phyloP scores from a whole-genome alignment of 1,284 basidiomycete species.

The Moesziomyces globuligerus region DNA sequence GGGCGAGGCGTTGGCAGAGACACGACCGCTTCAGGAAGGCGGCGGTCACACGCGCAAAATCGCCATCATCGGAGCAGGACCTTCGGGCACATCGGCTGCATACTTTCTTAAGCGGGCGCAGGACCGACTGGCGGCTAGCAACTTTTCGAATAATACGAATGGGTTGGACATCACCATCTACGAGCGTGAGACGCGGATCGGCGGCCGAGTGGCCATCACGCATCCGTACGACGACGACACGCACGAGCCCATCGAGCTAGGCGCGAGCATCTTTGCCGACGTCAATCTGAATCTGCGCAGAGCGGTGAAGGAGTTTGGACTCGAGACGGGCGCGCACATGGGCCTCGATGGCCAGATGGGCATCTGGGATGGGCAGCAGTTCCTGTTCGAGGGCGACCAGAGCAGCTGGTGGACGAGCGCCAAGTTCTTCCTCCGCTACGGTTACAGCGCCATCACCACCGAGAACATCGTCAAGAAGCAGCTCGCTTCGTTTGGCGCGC shows the following conservation, averaged over 20 bases:
- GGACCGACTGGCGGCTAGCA: slow-evolving; percentile 17
- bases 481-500: slow-evolving; percentile 69
- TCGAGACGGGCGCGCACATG: slow-evolving; percentile 25
- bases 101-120: slow-evolving; percentile 79
- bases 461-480: slow-evolving; percentile 72
- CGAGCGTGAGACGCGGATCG: slow-evolving; percentile 79
- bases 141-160: slow-evolving; percentile 1
- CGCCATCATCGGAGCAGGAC: slow-evolving; percentile 90
- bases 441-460: slow-evolving; percentile 74
- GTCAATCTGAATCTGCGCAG: slow-evolving; percentile 76
- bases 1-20: not conserved
- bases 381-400: slow-evolving; percentile 58
- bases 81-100: slow-evolving; percentile 83
- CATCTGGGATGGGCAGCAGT: slow-evolving; percentile 81
- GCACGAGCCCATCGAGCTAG: slow-evolving; percentile 76
- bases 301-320: slow-evolving; percentile 38
- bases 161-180: slow-evolving; percentile 80
- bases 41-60: slow-evolving; percentile 66
- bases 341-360: slow-evolving; percentile 40
- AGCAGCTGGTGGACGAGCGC: slow-evolving; percentile 62
- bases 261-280: slow-evolving; percentile 86
- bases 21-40: not conserved
- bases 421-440: slow-evolving; percentile 76
- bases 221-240: slow-evolving; percentile 78
- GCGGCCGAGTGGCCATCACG: slow-evolving; percentile 82